Base-by-base conservation (phyloP, 805 yeast species). In the Zygosaccharomyces lentus region DNA sequence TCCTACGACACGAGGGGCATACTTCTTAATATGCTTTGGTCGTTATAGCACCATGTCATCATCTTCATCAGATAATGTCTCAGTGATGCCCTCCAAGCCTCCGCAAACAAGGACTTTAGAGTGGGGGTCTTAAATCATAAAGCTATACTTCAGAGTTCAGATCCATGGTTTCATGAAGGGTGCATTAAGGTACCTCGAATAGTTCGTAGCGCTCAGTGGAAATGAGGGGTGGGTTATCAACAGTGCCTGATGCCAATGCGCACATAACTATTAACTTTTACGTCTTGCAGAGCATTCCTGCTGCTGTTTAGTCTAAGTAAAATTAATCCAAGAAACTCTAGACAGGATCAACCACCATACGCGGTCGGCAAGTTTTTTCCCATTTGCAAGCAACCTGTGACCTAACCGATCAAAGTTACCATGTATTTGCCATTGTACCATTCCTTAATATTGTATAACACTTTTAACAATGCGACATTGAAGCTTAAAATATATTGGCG, bases 341-440 rank as follows among this genome's bases (percentile, higher is more conserved):
- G 29, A 89, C 80, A 9, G 87, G 78, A 43, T 81, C 75, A 58
- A 85, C 87, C 32, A 85, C 81, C 25, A 76, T 70, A 62, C 71
- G 63, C 66, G 69, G 62, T 34, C 70, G 70, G 19, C 62, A 60
- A 9, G 73, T 62, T 21, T 72, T 74, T 58, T 88, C 88, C 95
- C 96, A 89, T 63, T 87, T 95, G 57, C 84, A 83, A 7, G 89
- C 95, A 29, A 96, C 96, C 59, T 89, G 82, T 0, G 96, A 87
- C 12, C 95, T 82, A 13, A 89, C 96, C 0, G 95, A 25, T 25
- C 27, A 25, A 25, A 25, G 27, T 25, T 7, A 7, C 27, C 7
- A 7, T 9, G 27, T 9, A 25, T n/a, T n/a, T 90, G 7, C 96
- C 95, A 65, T 89, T 96, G 64, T 88, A 96, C 27, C 96, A 72